Conservation (phyloP, 805 yeast genomes). For the Kluyveromyces starmeri region DNA sequence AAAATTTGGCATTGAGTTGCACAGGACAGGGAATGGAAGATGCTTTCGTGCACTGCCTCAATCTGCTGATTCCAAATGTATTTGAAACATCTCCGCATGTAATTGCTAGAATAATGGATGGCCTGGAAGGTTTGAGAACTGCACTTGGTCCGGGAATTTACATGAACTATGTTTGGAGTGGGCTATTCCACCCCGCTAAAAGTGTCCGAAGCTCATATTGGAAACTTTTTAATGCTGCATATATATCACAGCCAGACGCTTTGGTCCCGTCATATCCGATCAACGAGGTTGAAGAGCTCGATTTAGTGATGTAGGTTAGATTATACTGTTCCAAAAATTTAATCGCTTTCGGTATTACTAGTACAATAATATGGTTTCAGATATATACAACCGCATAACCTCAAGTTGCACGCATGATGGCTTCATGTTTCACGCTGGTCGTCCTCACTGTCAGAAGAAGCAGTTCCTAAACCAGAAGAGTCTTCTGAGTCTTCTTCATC, state of each 20-base stretch:
- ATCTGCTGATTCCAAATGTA: slow-evolving; percentile 77
- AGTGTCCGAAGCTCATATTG: slow-evolving; percentile 81
- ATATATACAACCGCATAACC: too few species aligned
- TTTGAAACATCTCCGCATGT: slow-evolving; percentile 96
- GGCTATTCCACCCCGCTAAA: slow-evolving; percentile 87
- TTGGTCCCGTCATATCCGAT: slow-evolving; percentile 78
- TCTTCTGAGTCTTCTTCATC: too few species aligned
- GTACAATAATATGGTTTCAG: too few species aligned
- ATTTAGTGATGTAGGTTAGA: not conserved
- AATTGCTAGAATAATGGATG: slow-evolving; percentile 69
- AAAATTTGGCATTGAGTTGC: slow-evolving; percentile 73
- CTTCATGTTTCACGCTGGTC: too few species aligned
- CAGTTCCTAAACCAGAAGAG: too few species aligned
- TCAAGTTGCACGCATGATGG: too few species aligned
- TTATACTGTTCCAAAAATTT: too few species aligned
- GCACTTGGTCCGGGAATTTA: slow-evolving; percentile 71
- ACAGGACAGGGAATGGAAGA: slow-evolving; percentile 70
- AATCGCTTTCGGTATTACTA: too few species aligned
- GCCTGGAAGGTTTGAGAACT: slow-evolving; percentile 61
- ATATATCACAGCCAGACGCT: slow-evolving; percentile 63
- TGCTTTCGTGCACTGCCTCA: slow-evolving; percentile 73
- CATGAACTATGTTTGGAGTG: slow-evolving; percentile 74
- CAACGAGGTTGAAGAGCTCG: slow-evolving; percentile 24
- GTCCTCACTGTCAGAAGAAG: too few species aligned
- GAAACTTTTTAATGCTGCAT: slow-evolving; percentile 70